Percentiles rank a stretch among this genome's conserved stretches.
Conservation (phyloP, 108 stramenopile genomes). For the Nitzschia sp. region DNA sequence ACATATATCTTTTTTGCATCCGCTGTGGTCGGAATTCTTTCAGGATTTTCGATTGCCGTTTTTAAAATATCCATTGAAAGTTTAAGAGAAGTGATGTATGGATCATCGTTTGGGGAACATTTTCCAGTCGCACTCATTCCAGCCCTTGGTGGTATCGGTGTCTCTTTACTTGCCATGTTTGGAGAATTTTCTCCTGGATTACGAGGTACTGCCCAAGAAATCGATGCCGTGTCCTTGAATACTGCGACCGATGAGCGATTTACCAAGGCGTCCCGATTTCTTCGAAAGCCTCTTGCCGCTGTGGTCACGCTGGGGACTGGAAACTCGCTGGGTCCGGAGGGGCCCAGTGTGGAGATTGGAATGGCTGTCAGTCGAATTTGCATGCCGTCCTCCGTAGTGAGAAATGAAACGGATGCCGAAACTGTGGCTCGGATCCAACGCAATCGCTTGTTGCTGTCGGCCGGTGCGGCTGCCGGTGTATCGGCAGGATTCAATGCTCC, state of each 20-base stretch:
- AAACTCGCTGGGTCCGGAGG: constrained; percentile 88
- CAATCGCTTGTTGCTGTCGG: constrained; percentile 72
- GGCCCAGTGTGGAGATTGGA: constrained; percentile 86
- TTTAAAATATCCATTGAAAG: constrained; percentile 76
- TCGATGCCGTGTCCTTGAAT: constrained; percentile 49
- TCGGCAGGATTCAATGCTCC: constrained; percentile 95
- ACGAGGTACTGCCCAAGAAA: constrained; percentile 64
- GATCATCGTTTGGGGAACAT: neutral
- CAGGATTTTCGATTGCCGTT: constrained; percentile 58
- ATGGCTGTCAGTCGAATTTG: constrained; percentile 61
- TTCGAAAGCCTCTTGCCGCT: constrained; percentile 76
- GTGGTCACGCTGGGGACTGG: constrained; percentile 89
- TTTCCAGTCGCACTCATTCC: constrained; percentile 44
- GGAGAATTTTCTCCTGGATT: constrained; percentile 72
- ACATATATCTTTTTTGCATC: constrained; percentile 23
- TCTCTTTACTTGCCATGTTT: constrained; percentile 40
- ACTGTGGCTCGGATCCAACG: constrained; percentile 20
- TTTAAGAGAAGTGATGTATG: constrained; percentile 38
- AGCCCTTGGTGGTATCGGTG: constrained; percentile 62
- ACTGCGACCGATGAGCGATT: constrained; percentile 8
- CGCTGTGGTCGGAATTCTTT: constrained; percentile 58
- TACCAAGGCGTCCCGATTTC: constrained; percentile 47
- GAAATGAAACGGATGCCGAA: constrained; percentile 11
- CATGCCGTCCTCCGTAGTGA: constrained; percentile 26
- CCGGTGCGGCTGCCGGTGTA: constrained; percentile 92